Conservation (phyloP, 257 asterid species). For the Solanum infundibuliforme region DNA sequence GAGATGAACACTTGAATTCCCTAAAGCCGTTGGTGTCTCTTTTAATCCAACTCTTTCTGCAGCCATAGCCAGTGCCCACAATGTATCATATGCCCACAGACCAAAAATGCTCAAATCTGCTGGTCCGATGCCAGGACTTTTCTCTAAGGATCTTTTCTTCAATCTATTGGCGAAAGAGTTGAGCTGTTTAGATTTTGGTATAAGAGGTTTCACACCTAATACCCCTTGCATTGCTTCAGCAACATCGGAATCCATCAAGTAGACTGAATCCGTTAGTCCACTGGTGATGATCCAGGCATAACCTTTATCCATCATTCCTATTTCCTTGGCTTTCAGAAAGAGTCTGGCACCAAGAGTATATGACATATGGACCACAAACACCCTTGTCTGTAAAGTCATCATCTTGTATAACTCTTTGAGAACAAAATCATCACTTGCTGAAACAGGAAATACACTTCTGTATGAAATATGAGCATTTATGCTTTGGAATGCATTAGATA, state of each 20-base stretch:
- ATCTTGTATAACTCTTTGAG: slow-evolving; percentile 25
- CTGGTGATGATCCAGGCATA: slow-evolving; percentile 36
- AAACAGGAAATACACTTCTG: slow-evolving; percentile 23
- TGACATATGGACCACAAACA: slow-evolving; percentile 26
- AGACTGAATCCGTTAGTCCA: slow-evolving; percentile 13
- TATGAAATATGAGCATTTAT: slow-evolving; percentile 22
- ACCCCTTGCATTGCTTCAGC: slow-evolving; percentile 42
- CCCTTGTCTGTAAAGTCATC: slow-evolving; percentile 34
- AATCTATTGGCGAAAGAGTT: background rate
- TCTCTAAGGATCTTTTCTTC: slow-evolving; percentile 2
- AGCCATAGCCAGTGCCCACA: slow-evolving; percentile 42
- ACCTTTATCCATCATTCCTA: slow-evolving; percentile 37
- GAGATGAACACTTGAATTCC: background rate
- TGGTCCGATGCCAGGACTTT: background rate
- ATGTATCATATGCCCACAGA: slow-evolving; percentile 41
- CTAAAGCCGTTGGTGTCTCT: background rate
- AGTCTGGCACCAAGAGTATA: slow-evolving; percentile 12
- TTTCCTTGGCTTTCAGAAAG: slow-evolving; percentile 18
- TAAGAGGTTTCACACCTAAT: slow-evolving; percentile 30
- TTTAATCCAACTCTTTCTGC: slow-evolving; percentile 16
- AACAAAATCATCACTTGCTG: slow-evolving; percentile 25
- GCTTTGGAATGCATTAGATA: slow-evolving; percentile 30
- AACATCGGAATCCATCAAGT: slow-evolving; percentile 3
- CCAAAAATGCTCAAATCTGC: slow-evolving; percentile 16
- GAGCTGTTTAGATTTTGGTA: slow-evolving; percentile 11